Evolutionary conservation across 2,329 filamentous ascomycete genomes (phyloP).

Genomic region (Aspergillus luchuensis): DNA sequence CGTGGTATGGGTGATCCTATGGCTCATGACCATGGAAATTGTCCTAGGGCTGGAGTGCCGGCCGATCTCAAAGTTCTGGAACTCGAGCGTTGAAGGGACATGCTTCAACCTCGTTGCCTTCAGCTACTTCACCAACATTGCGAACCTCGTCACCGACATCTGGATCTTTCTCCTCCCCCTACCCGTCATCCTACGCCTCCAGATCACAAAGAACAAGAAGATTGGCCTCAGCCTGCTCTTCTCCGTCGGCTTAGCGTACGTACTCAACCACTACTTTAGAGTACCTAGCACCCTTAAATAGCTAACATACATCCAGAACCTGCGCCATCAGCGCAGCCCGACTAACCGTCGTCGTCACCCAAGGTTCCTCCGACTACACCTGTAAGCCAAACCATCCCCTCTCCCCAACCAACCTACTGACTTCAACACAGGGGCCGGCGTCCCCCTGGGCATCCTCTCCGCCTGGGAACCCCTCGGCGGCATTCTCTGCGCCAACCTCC

Average conservation of each 20-base stretch:
- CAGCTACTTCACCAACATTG: conserved; percentile 21
- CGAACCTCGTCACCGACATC: conserved; percentile 18
- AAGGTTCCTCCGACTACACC: conserved; percentile 7
- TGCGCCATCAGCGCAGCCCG: conserved; percentile 11
- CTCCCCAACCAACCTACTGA: not conserved
- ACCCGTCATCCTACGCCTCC: conserved; percentile 17
- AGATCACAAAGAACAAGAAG: conserved; percentile 14
- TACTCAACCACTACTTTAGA: not conserved
- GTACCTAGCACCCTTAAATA: not conserved
- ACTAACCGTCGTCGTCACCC: conserved; percentile 7
- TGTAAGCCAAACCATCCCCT: not conserved
- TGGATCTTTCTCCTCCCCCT: conserved; percentile 21
- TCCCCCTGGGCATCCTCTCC: conserved; percentile 11
- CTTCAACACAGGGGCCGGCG: conserved; percentile 1
- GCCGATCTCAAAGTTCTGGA: conserved; percentile 17
- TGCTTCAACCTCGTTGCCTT: conserved; percentile 18
- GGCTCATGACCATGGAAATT: conserved; percentile 19
- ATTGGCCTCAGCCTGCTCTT: conserved; percentile 18
- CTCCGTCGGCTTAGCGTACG: conserved; percentile 15
- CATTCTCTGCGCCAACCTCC: conserved; percentile 15
- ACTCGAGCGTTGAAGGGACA: not conserved
- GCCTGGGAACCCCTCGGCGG: conserved; percentile 16
- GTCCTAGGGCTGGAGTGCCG: conserved; percentile 14
- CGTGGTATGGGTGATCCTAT: conserved; percentile 14
- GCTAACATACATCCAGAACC: conserved; percentile 3